Base-by-base conservation (phyloP, 2,329 filamentous ascomycete genomes). In the Huntiella omanensis region DNA sequence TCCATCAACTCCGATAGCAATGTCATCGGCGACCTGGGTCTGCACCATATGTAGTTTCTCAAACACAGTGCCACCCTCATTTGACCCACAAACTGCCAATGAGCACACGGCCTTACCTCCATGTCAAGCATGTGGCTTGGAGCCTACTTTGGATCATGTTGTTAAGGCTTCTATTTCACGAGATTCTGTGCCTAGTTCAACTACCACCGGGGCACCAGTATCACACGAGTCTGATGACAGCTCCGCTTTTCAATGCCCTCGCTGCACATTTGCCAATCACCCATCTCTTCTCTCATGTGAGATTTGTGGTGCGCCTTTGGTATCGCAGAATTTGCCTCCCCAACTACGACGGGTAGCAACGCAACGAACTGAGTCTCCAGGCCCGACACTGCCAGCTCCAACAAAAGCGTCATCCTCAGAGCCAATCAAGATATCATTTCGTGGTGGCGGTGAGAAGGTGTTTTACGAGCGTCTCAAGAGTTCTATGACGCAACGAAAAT, bases 21-120 rank as follows among this genome's bases (percentile, higher is more conserved):
- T 34, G 11, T 71, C 68, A 53, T 73, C 69, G 50, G 84, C 83
- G 4, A 95, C 86, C 3, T 96, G 88, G 88, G 79, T 96, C 15
- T 96, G 88, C 64, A 81, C 83, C 1, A 96, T 96, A 56, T 96
- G 88, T 67, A 88, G 83, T 54, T 92, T 93, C 58, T 88, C 87
- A 7, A 96, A 96, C 56, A 80, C 84, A 0, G 77, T 95, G 1
- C 87, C 91, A 1, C 83, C 83, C 34, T 95, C 94, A 59, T 96
- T 96, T 59, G 88, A 96, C 55, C 83, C 86, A 0, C 71, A 78
- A 1, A 78, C 80, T 2, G 85, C 85, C 6, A 91, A 75, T 51
- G 74, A 78, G 15, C 76, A 85, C 52, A 93, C 83, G 4, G 80
- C 79, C 6, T 64, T 94, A 16, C 82, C 87, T 3, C 84, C 88